These are phyloP conservation scores for Ceratorhiza oryzae-sativae DNA, from an alignment of 1,284 basidiomycete species.

Conservation along the genomic window DNA sequence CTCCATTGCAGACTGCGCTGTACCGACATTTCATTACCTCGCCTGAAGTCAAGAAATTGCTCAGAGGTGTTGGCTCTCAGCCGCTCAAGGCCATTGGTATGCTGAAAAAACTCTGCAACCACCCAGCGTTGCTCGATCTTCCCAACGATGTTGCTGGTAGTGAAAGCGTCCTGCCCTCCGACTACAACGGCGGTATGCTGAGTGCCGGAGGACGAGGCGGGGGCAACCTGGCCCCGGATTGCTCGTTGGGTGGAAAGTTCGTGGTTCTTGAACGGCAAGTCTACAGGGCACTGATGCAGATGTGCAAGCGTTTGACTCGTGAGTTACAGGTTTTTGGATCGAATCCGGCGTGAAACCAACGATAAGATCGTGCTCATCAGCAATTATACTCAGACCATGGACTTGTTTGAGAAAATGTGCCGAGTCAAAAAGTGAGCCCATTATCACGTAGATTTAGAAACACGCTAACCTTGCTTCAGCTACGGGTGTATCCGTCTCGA, in stretches of 20 bases:
- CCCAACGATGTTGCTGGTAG: constrained; percentile 88
- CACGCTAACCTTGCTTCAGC: constrained; percentile 54
- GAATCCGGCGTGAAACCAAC: constrained; percentile 78
- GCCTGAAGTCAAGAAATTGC: constrained; percentile 90
- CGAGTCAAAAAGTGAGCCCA: constrained; percentile 75
- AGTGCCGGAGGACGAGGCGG: constrained; percentile 52
- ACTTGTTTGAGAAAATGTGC: constrained; percentile 90
- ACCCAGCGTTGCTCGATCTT: constrained; percentile 91
- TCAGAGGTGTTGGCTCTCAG: constrained; percentile 91
- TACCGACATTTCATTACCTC: constrained; percentile 95
- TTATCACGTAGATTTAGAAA: not conserved
- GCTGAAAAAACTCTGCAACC: constrained; percentile 97
- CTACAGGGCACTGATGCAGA: not conserved
- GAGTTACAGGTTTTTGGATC: constrained; percentile 77
- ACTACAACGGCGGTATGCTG: constrained; percentile 64
- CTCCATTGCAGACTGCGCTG: constrained; percentile 85
- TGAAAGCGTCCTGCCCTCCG: constrained; percentile 84
- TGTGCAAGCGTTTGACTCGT: not conserved
- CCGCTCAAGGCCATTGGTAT: constrained; percentile 98
- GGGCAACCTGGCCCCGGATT: constrained; percentile 51
- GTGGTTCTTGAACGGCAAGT: constrained; percentile 87
- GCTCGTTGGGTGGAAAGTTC: constrained; percentile 91
- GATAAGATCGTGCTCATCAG: constrained; percentile 99
- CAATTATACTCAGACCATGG: constrained; percentile 98
- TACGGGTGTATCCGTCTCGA: constrained; percentile 94